Percentiles rank a stretch among this genome's conserved stretches.
Conservation (phyloP, 106 monocot genomes). For the Acorus calamus region DNA sequence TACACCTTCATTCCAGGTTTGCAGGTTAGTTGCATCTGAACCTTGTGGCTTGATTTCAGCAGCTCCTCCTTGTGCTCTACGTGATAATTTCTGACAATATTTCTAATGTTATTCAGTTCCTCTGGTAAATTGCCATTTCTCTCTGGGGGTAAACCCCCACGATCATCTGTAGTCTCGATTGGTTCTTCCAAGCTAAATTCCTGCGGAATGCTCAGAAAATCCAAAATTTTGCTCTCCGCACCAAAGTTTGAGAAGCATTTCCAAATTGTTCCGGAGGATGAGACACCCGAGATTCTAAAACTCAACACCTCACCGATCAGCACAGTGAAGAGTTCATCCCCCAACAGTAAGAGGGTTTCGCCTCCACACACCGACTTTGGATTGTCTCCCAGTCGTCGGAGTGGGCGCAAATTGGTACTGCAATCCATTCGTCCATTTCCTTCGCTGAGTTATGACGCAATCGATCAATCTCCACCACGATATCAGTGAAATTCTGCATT, state of each 20-base stretch:
- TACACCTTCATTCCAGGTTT: slow-evolving; percentile 35
- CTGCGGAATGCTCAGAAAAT: slow-evolving; percentile 23
- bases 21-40: slow-evolving; percentile 31
- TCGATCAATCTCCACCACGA: slow-evolving; percentile 8
- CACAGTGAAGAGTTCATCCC: slow-evolving; percentile 54
- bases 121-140: slow-evolving; percentile 24
- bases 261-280: slow-evolving; percentile 23
- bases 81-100: too few species aligned
- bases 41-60: too few species aligned
- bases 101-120: slow-evolving; percentile 18
- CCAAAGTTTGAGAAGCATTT: slow-evolving; percentile 11
- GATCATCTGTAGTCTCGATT: slow-evolving; percentile 19
- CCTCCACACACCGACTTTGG: slow-evolving; percentile 34
- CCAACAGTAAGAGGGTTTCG: slow-evolving; percentile 80
- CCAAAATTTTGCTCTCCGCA: slow-evolving; percentile 12
- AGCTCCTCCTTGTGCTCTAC: too few species aligned
- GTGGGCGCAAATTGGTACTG: slow-evolving; percentile 68
- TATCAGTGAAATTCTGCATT: too few species aligned
- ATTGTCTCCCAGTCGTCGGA: slow-evolving; percentile 42
- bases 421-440: slow-evolving; percentile 85
- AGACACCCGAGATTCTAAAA: slow-evolving; percentile 33
- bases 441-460: slow-evolving; percentile 31
- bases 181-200: slow-evolving; percentile 20
- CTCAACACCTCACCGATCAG: slow-evolving; percentile 29
- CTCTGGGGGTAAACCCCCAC: slow-evolving; percentile 58